phyloP scores from a whole-genome alignment of 352 stramenopile genomes.

The Phytophthora fragariaefolia region DNA sequence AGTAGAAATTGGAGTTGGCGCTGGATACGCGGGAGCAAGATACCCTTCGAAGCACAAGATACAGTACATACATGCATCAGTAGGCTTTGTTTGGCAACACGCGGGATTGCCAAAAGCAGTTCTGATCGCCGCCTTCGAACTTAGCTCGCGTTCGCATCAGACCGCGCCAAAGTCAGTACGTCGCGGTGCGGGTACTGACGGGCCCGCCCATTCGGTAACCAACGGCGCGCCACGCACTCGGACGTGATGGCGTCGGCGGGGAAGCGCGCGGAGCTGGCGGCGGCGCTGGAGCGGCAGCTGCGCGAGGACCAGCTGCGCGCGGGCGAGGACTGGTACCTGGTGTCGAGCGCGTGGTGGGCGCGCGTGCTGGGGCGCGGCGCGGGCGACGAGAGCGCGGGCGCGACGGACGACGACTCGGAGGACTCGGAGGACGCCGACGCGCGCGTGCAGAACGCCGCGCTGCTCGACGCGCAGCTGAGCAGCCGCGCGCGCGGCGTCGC shows the following conservation, averaged over 20 bases:
- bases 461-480: constrained; percentile 62
- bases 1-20: too few relatives aligned
- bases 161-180: too few relatives aligned
- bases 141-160: too few relatives aligned
- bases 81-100: too few relatives aligned
- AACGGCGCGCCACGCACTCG: neutral
- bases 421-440: constrained; percentile 26
- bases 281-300: constrained; percentile 37
- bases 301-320: constrained; percentile 47
- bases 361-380: constrained; percentile 37
- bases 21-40: too few relatives aligned
- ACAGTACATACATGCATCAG: too few relatives aligned
- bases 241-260: constrained; percentile 18
- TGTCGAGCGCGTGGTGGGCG: constrained; percentile 63
- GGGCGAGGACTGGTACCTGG: constrained; percentile 72
- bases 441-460: constrained; percentile 47
- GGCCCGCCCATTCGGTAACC: constrained; percentile 9
- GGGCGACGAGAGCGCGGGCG: constrained; percentile 28
- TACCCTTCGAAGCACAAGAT: too few relatives aligned
- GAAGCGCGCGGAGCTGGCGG: constrained; percentile 17
- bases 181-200: too few relatives aligned
- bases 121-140: too few relatives aligned
- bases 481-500: constrained; percentile 47
- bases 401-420: constrained; percentile 50
- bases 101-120: too few relatives aligned